phyloP scores from a whole-genome alignment of 106 monocot genomes.

The Amphibolis antarctica region DNA sequence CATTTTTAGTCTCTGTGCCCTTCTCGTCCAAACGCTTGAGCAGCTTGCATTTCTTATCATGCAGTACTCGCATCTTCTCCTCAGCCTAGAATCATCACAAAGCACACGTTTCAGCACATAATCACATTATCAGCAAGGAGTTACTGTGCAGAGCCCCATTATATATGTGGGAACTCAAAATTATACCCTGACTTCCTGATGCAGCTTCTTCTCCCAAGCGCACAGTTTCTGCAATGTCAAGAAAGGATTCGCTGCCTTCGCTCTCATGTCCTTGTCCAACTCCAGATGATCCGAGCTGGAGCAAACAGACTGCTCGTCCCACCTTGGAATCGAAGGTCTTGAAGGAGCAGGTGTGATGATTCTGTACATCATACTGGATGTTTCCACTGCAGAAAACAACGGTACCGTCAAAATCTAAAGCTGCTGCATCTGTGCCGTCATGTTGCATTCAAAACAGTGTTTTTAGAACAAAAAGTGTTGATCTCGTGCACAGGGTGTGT shows the following conservation, averaged over 20 bases:
- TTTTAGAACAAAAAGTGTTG: too few species aligned
- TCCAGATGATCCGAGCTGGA: constrained; percentile 4
- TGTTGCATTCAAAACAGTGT: not conserved
- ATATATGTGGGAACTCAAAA: too few species aligned
- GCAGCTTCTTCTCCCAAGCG: constrained; percentile 27
- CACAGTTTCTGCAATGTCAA: constrained; percentile 19
- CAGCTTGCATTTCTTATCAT: constrained; percentile 43
- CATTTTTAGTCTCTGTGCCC: constrained; percentile 58
- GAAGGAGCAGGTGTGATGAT: constrained; percentile 1
- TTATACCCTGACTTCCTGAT: constrained; percentile 25
- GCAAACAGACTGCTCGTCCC: not conserved
- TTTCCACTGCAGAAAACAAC: constrained; percentile 2
- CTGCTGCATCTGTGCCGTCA: not conserved
- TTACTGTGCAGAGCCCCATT: too few species aligned
- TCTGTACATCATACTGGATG: constrained; percentile 5
- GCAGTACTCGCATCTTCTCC: constrained; percentile 72
- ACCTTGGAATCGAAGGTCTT: constrained; percentile 2
- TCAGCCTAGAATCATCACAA: constrained; percentile 43
- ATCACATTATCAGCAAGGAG: not conserved
- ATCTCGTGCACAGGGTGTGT: too few species aligned
- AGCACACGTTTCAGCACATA: not conserved
- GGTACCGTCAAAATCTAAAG: not conserved
- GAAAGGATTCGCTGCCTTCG: constrained; percentile 6
- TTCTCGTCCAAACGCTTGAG: constrained; percentile 47
- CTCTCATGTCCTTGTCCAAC: not conserved